Evolutionary conservation across 2,329 filamentous ascomycete species (phyloP), one percentile per base, ranked within the genome.

Genomic region (Parafenestella ontariensis): DNA sequence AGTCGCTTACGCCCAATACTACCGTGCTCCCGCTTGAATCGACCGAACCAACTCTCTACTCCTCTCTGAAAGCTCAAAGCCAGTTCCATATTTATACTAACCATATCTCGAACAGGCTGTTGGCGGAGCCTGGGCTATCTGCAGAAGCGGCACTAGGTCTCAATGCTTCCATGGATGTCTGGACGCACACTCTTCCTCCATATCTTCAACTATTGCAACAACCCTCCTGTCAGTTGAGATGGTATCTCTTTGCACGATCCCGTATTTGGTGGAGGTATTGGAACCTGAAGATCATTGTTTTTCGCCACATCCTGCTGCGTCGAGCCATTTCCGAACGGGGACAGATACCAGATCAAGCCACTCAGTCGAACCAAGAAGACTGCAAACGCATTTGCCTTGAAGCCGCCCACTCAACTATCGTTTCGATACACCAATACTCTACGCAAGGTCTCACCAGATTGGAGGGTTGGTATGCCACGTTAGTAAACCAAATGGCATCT

Each of bases 381-480:
- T 68, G 64, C 11, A 64, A 66, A 34, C 56, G 59, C 11, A 46
- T 64, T 15, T 68, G 65, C 41, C 58, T 68, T 4, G 65, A 66
- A 42, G 64, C 65, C n/a, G 65, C 65, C 9, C 65, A 65, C 31
- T 58, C 58, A 11, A 68, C 65, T 3, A 58, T 68, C 6, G 40
- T 55, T n/a, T 68, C 65, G 3, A 64, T 66, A 48, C 55, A 64
- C 43, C 57, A 66, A 13, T 67, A 68, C 24, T 55, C 64, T 29
- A 44, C n/a, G 21, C 58, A 61, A 29, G 60, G 56, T 11, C 36
- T 66, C 29, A 64, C 59, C 1, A 62, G 65, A 40, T 26, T 66
- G 7, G 65, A 68, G 45, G 62, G 65, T 15, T 68, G 65, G 65
- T 68, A 68, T 40, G 60, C 65, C 10, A 68, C 65, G 65, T 68